Conservation (phyloP, 1,139 yeast genomes). For the Sugiyamaella novakii region DNA sequence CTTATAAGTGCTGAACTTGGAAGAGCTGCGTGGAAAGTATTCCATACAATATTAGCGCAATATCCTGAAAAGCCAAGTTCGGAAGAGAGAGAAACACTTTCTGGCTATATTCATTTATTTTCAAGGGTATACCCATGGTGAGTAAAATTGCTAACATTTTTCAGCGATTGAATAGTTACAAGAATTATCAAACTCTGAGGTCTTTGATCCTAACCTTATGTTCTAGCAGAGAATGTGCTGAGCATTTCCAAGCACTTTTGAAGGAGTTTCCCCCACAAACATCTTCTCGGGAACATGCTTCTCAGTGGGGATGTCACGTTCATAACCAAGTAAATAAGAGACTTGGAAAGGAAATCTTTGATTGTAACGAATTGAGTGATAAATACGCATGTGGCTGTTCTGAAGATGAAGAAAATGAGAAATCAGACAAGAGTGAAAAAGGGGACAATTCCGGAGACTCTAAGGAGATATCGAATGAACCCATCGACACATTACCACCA, state of each 20-base stretch:
- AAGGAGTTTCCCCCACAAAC: constrained; percentile 82
- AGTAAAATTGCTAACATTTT: constrained; percentile 22
- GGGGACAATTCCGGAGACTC: background rate
- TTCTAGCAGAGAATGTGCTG: constrained; percentile 73
- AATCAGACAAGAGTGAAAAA: background rate
- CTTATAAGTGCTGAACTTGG: constrained; percentile 64
- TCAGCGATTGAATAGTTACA: too few species aligned
- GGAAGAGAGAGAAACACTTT: constrained; percentile 65
- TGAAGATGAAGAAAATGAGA: constrained; percentile 53
- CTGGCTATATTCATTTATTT: constrained; percentile 47
- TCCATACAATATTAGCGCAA: constrained; percentile 89
- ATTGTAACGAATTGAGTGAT: constrained; percentile 79
- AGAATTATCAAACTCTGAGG: too few species aligned
- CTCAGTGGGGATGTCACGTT: constrained; percentile 95
- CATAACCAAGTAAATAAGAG: constrained; percentile 84
- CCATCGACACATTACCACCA: constrained; percentile 8
- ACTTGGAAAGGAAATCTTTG: constrained; percentile 70
- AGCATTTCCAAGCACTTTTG: constrained; percentile 76
- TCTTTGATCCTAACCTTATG: constrained; percentile 22
- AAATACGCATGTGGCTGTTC: constrained; percentile 98
- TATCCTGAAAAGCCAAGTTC: constrained; percentile 80
- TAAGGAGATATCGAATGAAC: too few species aligned
- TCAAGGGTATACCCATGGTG: constrained; percentile 44
- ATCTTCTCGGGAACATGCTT: constrained; percentile 74
- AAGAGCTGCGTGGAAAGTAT: constrained; percentile 83